Evolutionary conservation across 306 rosid genomes (phyloP).

Genomic region (Vigna radiata): DNA sequence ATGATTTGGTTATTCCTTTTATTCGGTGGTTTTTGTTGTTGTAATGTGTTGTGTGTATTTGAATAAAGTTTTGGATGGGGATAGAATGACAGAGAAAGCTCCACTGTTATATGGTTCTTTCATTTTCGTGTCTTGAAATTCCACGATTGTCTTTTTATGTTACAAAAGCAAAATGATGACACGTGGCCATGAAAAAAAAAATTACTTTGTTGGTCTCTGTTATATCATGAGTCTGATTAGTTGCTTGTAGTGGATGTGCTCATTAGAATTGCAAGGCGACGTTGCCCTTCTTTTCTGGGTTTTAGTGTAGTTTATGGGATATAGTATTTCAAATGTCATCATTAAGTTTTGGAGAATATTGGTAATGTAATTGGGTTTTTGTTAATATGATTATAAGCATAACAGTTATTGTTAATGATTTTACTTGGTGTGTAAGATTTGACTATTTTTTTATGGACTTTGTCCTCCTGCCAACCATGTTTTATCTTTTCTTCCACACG

Average conservation of each 20-base stretch:
- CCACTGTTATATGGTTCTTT: conserved; percentile 29
- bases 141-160: conserved; percentile 31
- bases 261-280: conserved; percentile 27
- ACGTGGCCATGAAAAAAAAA: conserved; percentile 18
- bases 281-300: conserved; percentile 1
- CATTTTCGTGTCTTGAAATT: conserved; percentile 38
- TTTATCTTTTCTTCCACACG: conserved; percentile 19
- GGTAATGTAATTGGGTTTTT: conserved; percentile 20
- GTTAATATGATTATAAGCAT: conserved; percentile 11
- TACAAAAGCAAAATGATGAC: conserved; percentile 32
- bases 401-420: conserved; percentile 7
- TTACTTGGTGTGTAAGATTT: conserved; percentile 29
- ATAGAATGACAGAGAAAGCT: conserved; percentile 36
- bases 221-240: conserved; percentile 15
- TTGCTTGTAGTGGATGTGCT: conserved; percentile 29
- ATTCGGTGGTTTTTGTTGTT: conserved; percentile 1
- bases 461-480: conserved; percentile 7
- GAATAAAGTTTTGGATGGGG: conserved; percentile 31
- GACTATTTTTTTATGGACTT: conserved; percentile 18
- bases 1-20: neutral
- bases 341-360: conserved; percentile 27
- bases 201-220: conserved; percentile 20
- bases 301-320: conserved; percentile 9
- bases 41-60: neutral
- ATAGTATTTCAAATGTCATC: conserved; percentile 18